A percentile compares a stretch with the other conserved stretches of the same genome.
These are phyloP conservation scores for Artemisia princeps DNA, from an alignment of 140 eudicot genomes.

Conservation along the genomic window DNA sequence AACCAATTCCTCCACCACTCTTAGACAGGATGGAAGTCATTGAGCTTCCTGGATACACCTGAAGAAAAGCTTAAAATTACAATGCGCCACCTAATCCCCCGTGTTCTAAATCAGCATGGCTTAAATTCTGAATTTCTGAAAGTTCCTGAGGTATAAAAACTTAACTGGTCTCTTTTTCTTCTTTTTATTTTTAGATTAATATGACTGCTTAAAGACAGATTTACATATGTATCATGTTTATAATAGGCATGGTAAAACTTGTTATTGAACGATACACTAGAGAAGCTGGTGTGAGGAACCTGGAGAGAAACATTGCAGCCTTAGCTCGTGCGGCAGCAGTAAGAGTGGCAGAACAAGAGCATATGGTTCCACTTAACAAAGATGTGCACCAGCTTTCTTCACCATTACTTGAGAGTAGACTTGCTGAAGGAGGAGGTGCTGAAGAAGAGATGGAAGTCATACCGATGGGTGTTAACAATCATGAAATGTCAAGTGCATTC, in stretches of 20 bases:
- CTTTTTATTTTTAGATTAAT: neutral
- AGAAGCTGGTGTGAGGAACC: constrained; percentile 95
- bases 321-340: constrained; percentile 98
- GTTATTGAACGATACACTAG: constrained; percentile 82
- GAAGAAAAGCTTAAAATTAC: constrained; percentile 92
- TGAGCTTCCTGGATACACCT: constrained; percentile 93
- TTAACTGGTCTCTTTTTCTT: neutral
- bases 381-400: constrained; percentile 72
- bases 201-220: neutral
- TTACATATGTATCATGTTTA: constrained; percentile 5
- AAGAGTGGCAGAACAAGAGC: constrained; percentile 80
- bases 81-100: constrained; percentile 74
- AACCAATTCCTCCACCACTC: constrained; percentile 94
- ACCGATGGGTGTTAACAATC: constrained; percentile 69
- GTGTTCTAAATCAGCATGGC: constrained; percentile 93
- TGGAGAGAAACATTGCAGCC: constrained; percentile 86
- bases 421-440: constrained; percentile 65
- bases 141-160: constrained; percentile 66
- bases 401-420: constrained; percentile 70
- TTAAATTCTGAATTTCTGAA: constrained; percentile 66
- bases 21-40: constrained; percentile 97
- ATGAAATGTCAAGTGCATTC: constrained; percentile 65
- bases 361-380: constrained; percentile 58
- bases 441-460: constrained; percentile 89
- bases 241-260: constrained; percentile 75